phyloP scores from a whole-genome alignment of 768 basidiomycete genomes.

The Dacryopinax spathularia region DNA sequence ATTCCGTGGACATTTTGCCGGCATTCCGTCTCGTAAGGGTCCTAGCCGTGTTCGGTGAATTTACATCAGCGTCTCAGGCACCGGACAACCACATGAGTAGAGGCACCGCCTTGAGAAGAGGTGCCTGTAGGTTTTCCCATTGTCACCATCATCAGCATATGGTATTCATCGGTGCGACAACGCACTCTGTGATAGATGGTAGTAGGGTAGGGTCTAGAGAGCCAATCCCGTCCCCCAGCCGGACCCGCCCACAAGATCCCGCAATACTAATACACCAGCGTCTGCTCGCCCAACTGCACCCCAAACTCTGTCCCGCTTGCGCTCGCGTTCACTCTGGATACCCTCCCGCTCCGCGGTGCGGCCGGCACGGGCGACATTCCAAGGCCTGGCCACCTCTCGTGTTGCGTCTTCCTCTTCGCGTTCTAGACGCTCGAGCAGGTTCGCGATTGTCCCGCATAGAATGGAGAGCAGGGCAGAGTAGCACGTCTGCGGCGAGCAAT shows the following conservation, averaged over 20 bases:
- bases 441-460: conserved; percentile 82
- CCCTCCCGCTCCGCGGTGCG: conserved; percentile 63
- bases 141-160: background rate
- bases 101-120: background rate
- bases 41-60: background rate
- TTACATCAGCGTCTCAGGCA: background rate
- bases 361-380: conserved; percentile 54
- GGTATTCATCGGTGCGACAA: too few species aligned
- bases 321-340: conserved; percentile 51
- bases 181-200: background rate
- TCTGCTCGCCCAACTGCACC: conserved; percentile 78
- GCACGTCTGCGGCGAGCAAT: conserved; percentile 72
- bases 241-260: conserved; percentile 39
- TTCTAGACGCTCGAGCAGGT: conserved; percentile 58
- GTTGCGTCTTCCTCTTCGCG: conserved; percentile 70
- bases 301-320: conserved; percentile 55
- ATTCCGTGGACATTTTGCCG: too few species aligned
- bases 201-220: background rate
- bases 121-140: background rate
- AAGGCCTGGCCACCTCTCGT: conserved; percentile 69
- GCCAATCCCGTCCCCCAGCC: background rate
- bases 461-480: conserved; percentile 61
- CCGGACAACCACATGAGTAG: background rate
- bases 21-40: too few species aligned
- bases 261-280: conserved; percentile 74